A percentile compares a stretch with the other conserved stretches of the same genome.
These are phyloP conservation scores for Physcomitrium patens DNA, from an alignment of 225 moss, liverwort and hornwort genomes.

Conservation along the genomic window DNA sequence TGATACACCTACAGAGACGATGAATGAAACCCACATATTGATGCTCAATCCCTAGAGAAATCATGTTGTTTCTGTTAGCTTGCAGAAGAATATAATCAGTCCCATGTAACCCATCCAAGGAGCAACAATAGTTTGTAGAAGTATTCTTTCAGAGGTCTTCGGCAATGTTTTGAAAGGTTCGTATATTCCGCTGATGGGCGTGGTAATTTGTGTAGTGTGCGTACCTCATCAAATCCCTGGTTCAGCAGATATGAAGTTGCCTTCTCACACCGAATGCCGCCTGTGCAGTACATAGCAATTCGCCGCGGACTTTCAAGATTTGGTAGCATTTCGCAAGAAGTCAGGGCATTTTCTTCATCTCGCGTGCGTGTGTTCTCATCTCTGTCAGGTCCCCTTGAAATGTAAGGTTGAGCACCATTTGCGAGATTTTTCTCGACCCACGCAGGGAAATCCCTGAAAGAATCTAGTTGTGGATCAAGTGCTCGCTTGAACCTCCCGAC, in stretches of 20 bases:
- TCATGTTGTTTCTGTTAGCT: too few relatives aligned
- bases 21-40: not conserved
- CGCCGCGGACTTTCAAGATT: conserved; percentile 44
- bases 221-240: conserved; percentile 83
- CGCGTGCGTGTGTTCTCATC: conserved; percentile 18
- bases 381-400: conserved; percentile 4
- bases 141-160: too few relatives aligned
- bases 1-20: conserved; percentile 76
- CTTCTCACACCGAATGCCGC: conserved; percentile 96
- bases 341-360: conserved; percentile 9
- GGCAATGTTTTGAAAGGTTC: too few relatives aligned
- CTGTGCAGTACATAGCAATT: conserved; percentile 99
- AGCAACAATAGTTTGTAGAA: too few relatives aligned
- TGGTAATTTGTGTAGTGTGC: not conserved
- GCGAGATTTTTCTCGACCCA: conserved; percentile 70
- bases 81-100: too few relatives aligned
- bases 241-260: conserved; percentile 78
- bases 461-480: conserved; percentile 79
- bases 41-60: too few relatives aligned
- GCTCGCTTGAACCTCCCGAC: conserved; percentile 91
- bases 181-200: too few relatives aligned
- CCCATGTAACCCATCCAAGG: too few relatives aligned
- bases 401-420: conserved; percentile 10
- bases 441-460: conserved; percentile 85
- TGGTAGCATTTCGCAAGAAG: conserved; percentile 14